phyloP scores from a whole-genome alignment of 305 asterid species.

The Fraxinus dipetala region DNA sequence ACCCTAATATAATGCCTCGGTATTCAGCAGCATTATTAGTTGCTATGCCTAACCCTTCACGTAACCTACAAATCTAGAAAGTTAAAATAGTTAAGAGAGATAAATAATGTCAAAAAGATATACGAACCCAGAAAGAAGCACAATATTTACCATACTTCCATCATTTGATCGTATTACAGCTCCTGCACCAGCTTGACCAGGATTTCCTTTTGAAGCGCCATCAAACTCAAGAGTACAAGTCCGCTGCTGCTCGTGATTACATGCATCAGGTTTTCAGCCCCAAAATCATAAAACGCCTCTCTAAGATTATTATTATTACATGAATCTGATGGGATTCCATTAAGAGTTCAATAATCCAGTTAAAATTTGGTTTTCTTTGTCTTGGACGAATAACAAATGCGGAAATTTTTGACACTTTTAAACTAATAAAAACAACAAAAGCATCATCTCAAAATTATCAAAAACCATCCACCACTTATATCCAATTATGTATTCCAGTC shows the following conservation, averaged over 20 bases:
- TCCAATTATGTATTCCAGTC: conserved; percentile 43
- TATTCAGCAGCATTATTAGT: conserved; percentile 93
- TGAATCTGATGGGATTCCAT: background rate
- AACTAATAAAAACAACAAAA: conserved; percentile 19
- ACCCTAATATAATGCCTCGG: conserved; percentile 83
- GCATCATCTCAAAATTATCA: conserved; percentile 3
- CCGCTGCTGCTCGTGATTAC: conserved; percentile 39
- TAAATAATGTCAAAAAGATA: conserved; percentile 6
- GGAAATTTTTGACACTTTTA: background rate
- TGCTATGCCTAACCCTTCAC: conserved; percentile 89
- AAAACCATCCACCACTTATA: conserved; percentile 40
- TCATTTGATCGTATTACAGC: conserved; percentile 83
- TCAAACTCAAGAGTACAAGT: conserved; percentile 93
- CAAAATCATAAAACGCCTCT: conserved; percentile 1
- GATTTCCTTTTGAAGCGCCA: conserved; percentile 98
- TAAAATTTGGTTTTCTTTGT: conserved; percentile 3
- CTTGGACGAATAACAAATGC: background rate
- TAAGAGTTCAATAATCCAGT: background rate
- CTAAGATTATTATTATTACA: conserved; percentile 5
- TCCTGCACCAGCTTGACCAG: conserved; percentile 99
- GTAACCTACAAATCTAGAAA: conserved; percentile 69
- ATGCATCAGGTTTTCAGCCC: conserved; percentile 22
- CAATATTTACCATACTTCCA: conserved; percentile 66
- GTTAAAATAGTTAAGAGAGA: conserved; percentile 25
- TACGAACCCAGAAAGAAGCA: conserved; percentile 2